Evolutionary conservation across 805 yeast genomes (phyloP).

Genomic region (Kuraishia piskuri): DNA sequence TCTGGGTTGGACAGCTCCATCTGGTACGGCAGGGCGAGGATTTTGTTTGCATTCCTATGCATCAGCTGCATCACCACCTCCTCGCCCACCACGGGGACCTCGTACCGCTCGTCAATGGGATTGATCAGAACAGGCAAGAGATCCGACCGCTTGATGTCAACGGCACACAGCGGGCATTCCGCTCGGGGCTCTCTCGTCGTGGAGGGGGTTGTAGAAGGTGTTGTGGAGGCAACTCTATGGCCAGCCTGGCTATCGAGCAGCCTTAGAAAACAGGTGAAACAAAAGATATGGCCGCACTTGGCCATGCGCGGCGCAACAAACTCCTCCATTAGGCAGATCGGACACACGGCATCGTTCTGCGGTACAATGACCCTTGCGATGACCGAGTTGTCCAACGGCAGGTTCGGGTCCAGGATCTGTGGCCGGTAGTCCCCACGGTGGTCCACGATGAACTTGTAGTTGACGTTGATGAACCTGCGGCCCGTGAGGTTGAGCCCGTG

Average conservation of each 20-base stretch:
- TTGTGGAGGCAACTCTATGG: too few species aligned
- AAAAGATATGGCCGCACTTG: constrained; percentile 88
- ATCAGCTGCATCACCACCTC: constrained; percentile 58
- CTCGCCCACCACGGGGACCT: constrained; percentile 47
- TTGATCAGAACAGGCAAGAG: constrained; percentile 58
- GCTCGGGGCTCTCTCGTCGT: constrained; percentile 10
- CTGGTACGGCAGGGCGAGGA: constrained; percentile 23
- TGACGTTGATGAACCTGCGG: constrained; percentile 68
- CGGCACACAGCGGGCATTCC: constrained; percentile 75
- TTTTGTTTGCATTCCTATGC: constrained; percentile 30
- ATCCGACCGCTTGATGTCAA: constrained; percentile 39
- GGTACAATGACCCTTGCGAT: constrained; percentile 72
- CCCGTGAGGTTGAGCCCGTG: constrained; percentile 36
- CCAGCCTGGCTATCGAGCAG: constrained; percentile 47
- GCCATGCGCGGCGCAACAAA: constrained; percentile 94
- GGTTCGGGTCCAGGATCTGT: constrained; percentile 66
- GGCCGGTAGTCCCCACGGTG: constrained; percentile 42
- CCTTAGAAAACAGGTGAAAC: constrained; percentile 72
- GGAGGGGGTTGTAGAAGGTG: constrained; percentile 4
- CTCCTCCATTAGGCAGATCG: constrained; percentile 80
- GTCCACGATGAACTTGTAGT: constrained; percentile 78
- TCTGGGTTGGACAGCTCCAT: constrained; percentile 12
- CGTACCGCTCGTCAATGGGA: constrained; percentile 43
- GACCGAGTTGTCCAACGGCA: constrained; percentile 51
- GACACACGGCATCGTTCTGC: constrained; percentile 63